Percentiles rank a stretch among this genome's conserved stretches.
These are phyloP conservation scores for Termitomyces sp. DNA, from an alignment of 768 basidiomycete genomes.

Conservation along the genomic window DNA sequence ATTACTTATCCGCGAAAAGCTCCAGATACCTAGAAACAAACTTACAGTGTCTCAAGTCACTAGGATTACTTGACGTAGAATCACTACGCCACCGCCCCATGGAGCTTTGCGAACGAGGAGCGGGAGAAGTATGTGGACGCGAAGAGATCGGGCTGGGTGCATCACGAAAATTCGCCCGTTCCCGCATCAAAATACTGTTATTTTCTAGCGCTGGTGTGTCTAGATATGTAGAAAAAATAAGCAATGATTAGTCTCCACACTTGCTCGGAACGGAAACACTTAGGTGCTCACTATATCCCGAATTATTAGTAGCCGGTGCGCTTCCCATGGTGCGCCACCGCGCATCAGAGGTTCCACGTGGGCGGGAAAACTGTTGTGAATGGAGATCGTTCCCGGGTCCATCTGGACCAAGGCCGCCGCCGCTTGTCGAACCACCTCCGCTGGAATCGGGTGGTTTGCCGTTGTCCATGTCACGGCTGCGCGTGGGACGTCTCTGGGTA, in stretches of 20 bases:
- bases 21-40: neutral
- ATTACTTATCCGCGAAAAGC: neutral
- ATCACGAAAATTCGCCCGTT: neutral
- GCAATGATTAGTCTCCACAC: neutral
- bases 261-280: neutral
- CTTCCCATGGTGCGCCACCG: slow-evolving; percentile 36
- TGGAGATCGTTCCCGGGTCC: slow-evolving; percentile 16
- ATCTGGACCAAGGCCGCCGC: slow-evolving; percentile 22
- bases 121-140: neutral
- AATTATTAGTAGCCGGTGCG: slow-evolving; percentile 16
- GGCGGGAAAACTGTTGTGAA: slow-evolving; percentile 37
- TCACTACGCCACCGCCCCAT: slow-evolving; percentile 6
- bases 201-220: neutral
- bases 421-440: slow-evolving; percentile 24
- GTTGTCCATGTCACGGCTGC: slow-evolving; percentile 43
- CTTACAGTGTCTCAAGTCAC: neutral
- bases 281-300: slow-evolving; percentile 23
- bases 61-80: neutral
- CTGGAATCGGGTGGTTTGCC: slow-evolving; percentile 31
- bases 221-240: neutral
- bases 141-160: neutral
- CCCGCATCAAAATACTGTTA: neutral
- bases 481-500: slow-evolving; percentile 68
- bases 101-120: neutral
- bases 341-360: slow-evolving; percentile 74